These are phyloP conservation scores for Simplicillium aogashimaense DNA, from an alignment of 2,329 filamentous ascomycete species.

Conservation along the genomic window DNA sequence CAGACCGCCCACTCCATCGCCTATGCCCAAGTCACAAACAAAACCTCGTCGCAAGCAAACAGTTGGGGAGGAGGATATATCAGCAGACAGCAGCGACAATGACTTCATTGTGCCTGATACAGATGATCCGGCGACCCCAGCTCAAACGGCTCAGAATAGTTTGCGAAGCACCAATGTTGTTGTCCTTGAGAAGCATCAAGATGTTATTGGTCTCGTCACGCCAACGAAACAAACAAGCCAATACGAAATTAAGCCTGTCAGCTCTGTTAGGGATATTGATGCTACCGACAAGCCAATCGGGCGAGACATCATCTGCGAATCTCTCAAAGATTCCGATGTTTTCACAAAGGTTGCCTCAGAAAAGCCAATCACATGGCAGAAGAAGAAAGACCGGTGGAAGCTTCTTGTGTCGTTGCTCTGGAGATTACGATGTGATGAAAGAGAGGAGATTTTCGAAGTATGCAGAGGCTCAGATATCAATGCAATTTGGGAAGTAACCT, in stretches of 20 bases:
- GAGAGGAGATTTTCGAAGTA: slow-evolving; percentile 15
- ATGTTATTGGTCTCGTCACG: slow-evolving; percentile 11
- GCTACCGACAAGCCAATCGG: no score
- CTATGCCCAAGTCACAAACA: slow-evolving; percentile 8
- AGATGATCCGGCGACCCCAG: slow-evolving; percentile 14
- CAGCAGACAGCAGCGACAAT: no score
- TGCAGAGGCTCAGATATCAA: background rate
- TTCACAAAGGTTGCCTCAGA: no score
- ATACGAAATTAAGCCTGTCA: no score
- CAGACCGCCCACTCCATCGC: slow-evolving; percentile 25
- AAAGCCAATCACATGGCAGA: slow-evolving; percentile 10
- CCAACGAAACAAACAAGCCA: no score
- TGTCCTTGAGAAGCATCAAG: slow-evolving; percentile 18
- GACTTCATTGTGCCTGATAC: no score
- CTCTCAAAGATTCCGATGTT: no score
- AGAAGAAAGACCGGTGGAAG: slow-evolving; percentile 11
- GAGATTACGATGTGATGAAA: slow-evolving; percentile 10
- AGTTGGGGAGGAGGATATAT: no score
- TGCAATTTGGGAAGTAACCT: background rate
- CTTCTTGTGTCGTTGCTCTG: slow-evolving; percentile 19
- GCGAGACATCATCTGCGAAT: no score
- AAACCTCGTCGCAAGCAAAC: slow-evolving; percentile 5
- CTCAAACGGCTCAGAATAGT: slow-evolving; percentile 42
- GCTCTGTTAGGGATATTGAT: no score
- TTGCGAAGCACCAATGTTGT: slow-evolving; percentile 43